Base-by-base conservation (phyloP, 2,329 filamentous ascomycete species). In the Fusarium cyanostomum region DNA sequence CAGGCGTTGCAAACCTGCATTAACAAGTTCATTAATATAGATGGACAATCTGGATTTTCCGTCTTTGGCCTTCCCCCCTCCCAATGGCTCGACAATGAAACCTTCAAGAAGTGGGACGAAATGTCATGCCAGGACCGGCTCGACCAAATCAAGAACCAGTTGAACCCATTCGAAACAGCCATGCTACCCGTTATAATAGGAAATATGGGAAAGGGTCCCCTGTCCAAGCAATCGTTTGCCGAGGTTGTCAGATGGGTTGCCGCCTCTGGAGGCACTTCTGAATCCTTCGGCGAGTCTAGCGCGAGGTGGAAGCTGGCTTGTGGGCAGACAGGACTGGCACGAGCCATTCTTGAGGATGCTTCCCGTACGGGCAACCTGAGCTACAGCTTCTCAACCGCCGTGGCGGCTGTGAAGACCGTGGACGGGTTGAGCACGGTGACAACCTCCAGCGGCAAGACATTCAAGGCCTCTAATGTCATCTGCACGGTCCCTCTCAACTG, bases 401-500 rank as follows among this genome's bases (percentile, higher is more conserved):
- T 21, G 6, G 21, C 21, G 21, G 21, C 21, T 21, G 21, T 21
- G 21, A 21, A 21, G 6, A 21, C 21, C 21, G 21, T 4, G 6
- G 4, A 9, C n/a, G 13, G 8, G 13, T 15, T n/a, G 13, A 26
- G 11, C n/a, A 16, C 21, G 45, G 21, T 37, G 5, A 38, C 42
- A 5, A 34, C 27, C 27, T 11, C 27, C 4, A n/a, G 11, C 42
- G 33, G 31, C 13, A 12, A 44, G 11, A n/a, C 16, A 9, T 52
- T 52, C 48, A 16, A 15, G 13, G 37, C 35, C 12, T 6, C 12
- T 3, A 37, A 38, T 24, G 8, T 38, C 12, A 15, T 52, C 8
- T 42, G 9, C 8, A 52, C 48, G 13, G 16, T 43, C 8, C 48
- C 48, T 26, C 48, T 52, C 16, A 52, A 52, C 21, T 18, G 42